These are phyloP conservation scores for Phtheirospermum japonicum DNA, from an alignment of 257 asterid species.

Conservation along the genomic window DNA sequence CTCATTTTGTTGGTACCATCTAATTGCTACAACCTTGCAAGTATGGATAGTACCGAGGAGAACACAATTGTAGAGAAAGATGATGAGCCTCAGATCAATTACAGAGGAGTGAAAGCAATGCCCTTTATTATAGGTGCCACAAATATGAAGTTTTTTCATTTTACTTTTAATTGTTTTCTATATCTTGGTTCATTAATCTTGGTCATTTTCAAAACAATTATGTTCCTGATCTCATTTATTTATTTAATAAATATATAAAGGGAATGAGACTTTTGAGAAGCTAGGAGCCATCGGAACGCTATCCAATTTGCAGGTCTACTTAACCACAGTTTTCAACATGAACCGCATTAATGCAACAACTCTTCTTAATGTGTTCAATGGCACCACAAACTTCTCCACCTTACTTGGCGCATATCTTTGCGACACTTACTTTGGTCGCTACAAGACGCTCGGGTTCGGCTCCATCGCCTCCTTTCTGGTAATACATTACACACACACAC, in stretches of 20 bases:
- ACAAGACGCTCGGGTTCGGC: slow-evolving; percentile 62
- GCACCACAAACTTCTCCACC: slow-evolving; percentile 71
- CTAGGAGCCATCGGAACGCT: slow-evolving; percentile 66
- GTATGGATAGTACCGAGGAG: slow-evolving; percentile 26
- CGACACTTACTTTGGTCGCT: slow-evolving; percentile 76
- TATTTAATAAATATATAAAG: slow-evolving; percentile 23
- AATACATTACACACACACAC: background rate
- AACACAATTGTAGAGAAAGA: slow-evolving; percentile 21
- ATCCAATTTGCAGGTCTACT: slow-evolving; percentile 60
- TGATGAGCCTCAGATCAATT: slow-evolving; percentile 42
- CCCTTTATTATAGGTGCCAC: slow-evolving; percentile 67
- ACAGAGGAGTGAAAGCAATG: slow-evolving; percentile 81
- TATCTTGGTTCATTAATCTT: background rate
- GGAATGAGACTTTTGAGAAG: slow-evolving; percentile 80
- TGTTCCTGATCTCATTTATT: background rate
- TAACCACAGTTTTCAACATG: slow-evolving; percentile 75
- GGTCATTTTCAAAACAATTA: too few species aligned
- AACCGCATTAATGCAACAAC: slow-evolving; percentile 52
- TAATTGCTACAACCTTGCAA: background rate
- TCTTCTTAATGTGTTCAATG: slow-evolving; percentile 59
- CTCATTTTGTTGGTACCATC: background rate
- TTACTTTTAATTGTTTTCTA: too few species aligned
- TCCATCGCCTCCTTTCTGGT: slow-evolving; percentile 70
- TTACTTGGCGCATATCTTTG: slow-evolving; percentile 60
- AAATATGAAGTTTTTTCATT: too few species aligned